Base-by-base conservation (phyloP, 2,329 filamentous ascomycete species). In the Teratosphaeria viscida region DNA sequence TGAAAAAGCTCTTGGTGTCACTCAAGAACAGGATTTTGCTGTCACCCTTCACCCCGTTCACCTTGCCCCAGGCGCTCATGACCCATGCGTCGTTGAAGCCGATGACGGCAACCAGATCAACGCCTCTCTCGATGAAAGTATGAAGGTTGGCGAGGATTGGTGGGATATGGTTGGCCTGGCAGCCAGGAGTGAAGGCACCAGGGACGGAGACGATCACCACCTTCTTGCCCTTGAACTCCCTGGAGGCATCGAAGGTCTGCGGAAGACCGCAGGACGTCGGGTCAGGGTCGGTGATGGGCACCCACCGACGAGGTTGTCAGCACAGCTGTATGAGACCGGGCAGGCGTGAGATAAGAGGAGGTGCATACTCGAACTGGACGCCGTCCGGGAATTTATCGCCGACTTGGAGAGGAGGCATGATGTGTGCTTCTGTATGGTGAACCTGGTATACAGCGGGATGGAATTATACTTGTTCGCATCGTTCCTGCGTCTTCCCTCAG, bases 371-470 rank as follows among this genome's bases (percentile, higher is more conserved):
- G 81, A 96, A 96, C 75, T 81, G 80, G 63, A 95, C 86, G 68
- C 82, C 87, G 67, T 85, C 79, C 67, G 92, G 92, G 82, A 97
- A 92, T 73, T 80, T 79, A 75, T 95, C 90, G 72, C 92, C 92
- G 73, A 82, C 82, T 75, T 92, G 86, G 76, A 94, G 82, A 74
- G 82, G 82, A 78, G 86, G 74, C 82, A 85, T 85, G 71, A 66
- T 77, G 69, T 14, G 16, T 60, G 56, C 8, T 56, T 23, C 16
- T 26, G 43, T 23, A 47, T 47, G 14, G 43, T 19, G 2, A 10
- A 3, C 2, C 16, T 49, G n/a, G 43, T 49, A 49, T 49, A 12
- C 43, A 49, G 16, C 11, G 43, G 8, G 5, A 26, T 19, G 16
- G 26, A 19, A n/a, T 19, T n/a, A n/a, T 49, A 23, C 43, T 26